Evolutionary conservation across 2,329 filamentous ascomycete species (phyloP).

Genomic region (Exophiala sp.): DNA sequence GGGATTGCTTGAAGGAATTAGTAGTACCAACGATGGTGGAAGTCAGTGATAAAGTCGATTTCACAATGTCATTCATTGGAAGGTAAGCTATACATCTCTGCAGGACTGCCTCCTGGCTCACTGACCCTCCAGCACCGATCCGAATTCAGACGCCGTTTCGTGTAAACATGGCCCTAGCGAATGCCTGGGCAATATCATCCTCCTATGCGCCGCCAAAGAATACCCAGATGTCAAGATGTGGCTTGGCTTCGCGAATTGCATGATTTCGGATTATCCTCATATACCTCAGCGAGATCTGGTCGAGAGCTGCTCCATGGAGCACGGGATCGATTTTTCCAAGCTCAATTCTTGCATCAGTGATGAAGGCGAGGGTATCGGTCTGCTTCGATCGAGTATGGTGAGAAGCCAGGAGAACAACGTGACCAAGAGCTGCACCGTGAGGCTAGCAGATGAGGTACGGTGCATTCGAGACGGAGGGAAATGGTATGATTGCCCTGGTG

Average conservation of each 20-base stretch:
- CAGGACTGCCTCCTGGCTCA: slow-evolving; percentile 8
- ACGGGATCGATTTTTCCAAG: slow-evolving; percentile 76
- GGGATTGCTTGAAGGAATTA: slow-evolving; percentile 74
- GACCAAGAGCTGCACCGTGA: slow-evolving; percentile 71
- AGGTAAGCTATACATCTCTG: slow-evolving; percentile 48
- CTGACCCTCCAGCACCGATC: slow-evolving; percentile 49
- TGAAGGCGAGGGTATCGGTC: slow-evolving; percentile 50
- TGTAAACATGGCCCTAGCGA: slow-evolving; percentile 89
- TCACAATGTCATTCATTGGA: slow-evolving; percentile 86
- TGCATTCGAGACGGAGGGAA: slow-evolving; percentile 69
- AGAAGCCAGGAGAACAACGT: slow-evolving; percentile 60
- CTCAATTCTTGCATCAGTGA: slow-evolving; percentile 76
- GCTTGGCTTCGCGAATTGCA: slow-evolving; percentile 89
- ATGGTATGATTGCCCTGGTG: slow-evolving; percentile 48
- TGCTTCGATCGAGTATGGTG: slow-evolving; percentile 46
- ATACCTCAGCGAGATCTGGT: slow-evolving; percentile 79
- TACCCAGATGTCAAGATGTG: slow-evolving; percentile 63
- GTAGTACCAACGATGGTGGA: slow-evolving; percentile 83
- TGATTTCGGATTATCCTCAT: slow-evolving; percentile 68
- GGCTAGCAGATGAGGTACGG: slow-evolving; percentile 73
- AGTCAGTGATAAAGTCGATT: slow-evolving; percentile 80
- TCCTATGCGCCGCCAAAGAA: slow-evolving; percentile 80
- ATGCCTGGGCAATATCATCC: slow-evolving; percentile 90
- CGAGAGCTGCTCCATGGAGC: slow-evolving; percentile 83
- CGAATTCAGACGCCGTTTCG: slow-evolving; percentile 74